Conservation (phyloP, 441 rosid genomes). For the Eruca vesicaria region DNA sequence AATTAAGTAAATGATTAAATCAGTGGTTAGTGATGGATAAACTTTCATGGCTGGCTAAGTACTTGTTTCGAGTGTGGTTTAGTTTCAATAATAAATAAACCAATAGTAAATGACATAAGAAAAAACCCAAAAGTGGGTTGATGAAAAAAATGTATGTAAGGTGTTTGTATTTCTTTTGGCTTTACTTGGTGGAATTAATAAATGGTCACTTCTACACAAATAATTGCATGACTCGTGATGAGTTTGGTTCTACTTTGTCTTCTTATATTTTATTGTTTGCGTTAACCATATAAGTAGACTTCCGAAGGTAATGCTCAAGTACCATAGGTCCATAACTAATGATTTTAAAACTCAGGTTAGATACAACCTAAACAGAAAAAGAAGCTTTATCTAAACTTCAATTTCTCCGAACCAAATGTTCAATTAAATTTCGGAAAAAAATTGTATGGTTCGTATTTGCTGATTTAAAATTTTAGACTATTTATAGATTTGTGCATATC, state of each 20-base stretch:
- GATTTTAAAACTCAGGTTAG: background rate
- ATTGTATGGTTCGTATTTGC: too few species aligned
- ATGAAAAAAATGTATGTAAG: conserved; percentile 17
- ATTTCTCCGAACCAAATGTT: too few species aligned
- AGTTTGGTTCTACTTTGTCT: background rate
- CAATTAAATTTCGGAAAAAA: too few species aligned
- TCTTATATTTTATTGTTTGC: background rate
- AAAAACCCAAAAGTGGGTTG: conserved; percentile 18
- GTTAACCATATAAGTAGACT: background rate
- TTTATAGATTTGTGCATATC: too few species aligned
- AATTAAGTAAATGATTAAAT: conserved; percentile 30
- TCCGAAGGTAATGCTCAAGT: background rate
- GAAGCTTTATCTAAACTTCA: background rate
- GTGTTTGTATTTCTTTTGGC: conserved; percentile 14
- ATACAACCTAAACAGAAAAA: background rate
- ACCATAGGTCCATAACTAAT: background rate
- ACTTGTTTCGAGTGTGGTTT: conserved; percentile 11
- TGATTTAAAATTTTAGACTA: too few species aligned
- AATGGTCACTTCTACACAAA: background rate
- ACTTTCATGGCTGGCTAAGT: conserved; percentile 5
- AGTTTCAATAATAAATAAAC: conserved; percentile 17
- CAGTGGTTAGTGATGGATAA: conserved; percentile 7
- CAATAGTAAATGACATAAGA: conserved; percentile 2
- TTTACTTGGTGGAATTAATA: background rate
- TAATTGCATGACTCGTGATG: background rate